A percentile compares a stretch with the other conserved stretches of the same genome.
Evolutionary conservation across 2,329 filamentous ascomycete species (phyloP).

Genomic region (Penicillium sp.): DNA sequence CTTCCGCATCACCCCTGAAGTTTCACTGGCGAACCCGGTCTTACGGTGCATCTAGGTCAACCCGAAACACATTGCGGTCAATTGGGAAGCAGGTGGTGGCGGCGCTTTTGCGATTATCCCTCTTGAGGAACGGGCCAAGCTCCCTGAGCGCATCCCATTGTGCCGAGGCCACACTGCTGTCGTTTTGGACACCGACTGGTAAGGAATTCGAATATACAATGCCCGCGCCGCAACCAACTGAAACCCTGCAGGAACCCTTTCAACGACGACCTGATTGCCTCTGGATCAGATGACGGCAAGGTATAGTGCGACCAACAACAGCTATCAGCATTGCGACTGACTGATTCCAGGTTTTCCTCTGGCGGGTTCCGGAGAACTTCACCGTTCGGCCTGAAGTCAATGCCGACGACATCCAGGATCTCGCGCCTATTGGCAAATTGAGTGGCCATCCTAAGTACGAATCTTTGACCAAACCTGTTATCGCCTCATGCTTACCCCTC

Average conservation of each 20-base stretch:
- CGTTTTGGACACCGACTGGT: conserved; percentile 98
- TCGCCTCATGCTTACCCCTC: conserved; percentile 24
- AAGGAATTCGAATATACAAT: conserved; percentile 30
- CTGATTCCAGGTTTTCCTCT: conserved; percentile 71
- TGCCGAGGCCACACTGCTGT: conserved; percentile 95
- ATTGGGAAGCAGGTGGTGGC: conserved; percentile 96
- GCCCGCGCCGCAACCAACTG: not conserved
- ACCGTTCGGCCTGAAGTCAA: conserved; percentile 76
- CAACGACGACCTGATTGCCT: conserved; percentile 89
- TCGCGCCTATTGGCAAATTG: conserved; percentile 77
- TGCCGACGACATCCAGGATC: conserved; percentile 73
- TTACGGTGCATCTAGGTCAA: conserved; percentile 65
- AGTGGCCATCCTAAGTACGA: conserved; percentile 79
- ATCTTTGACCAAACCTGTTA: not conserved
- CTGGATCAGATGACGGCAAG: conserved; percentile 94
- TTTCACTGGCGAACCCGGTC: conserved; percentile 18
- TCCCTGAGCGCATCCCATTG: conserved; percentile 88
- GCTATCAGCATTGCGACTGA: conserved; percentile 19
- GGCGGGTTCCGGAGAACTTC: conserved; percentile 89
- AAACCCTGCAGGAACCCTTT: conserved; percentile 74
- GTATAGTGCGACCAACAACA: conserved; percentile 36
- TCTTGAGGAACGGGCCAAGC: conserved; percentile 80
- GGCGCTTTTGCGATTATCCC: conserved; percentile 97
- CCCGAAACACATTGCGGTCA: conserved; percentile 92
- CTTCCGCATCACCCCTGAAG: conserved; percentile 31